Evolutionary conservation across 192 early-diverging fungal genomes (phyloP).

Genomic region (Tieghemiomyces parasiticus): DNA sequence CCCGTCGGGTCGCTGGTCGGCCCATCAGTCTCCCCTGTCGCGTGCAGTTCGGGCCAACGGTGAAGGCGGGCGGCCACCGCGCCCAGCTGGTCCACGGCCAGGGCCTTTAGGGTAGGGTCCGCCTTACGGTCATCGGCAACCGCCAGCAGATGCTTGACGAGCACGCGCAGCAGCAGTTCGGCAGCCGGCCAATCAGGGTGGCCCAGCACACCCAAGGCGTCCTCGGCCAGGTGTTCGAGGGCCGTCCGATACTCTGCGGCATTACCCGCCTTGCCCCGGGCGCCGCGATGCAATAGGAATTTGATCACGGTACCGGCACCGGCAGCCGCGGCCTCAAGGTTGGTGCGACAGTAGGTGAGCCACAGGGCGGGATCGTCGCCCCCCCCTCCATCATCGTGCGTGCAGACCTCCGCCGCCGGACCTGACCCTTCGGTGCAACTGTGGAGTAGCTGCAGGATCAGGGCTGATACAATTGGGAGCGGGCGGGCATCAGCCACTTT

Average conservation of each 20-base stretch:
- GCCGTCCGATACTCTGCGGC: conserved; percentile 59
- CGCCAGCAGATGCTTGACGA: conserved; percentile 52
- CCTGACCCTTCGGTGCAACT: conserved; percentile 25
- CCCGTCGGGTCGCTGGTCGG: no score
- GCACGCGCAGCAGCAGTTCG: conserved; percentile 47
- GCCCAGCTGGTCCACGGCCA: conserved; percentile 51
- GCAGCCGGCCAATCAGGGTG: conserved; percentile 88
- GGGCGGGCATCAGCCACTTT: conserved; percentile 41
- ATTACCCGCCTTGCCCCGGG: conserved; percentile 27
- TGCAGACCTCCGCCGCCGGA: no score
- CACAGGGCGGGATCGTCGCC: no score
- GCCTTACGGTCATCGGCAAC: conserved; percentile 44
- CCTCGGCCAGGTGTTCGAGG: conserved; percentile 55
- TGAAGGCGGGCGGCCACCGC: conserved; percentile 40
- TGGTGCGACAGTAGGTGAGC: no score
- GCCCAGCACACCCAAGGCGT: conserved; percentile 51
- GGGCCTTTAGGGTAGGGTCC: conserved; percentile 30
- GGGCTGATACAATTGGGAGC: conserved; percentile 53
- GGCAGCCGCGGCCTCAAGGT: no score
- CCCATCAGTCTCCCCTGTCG: no score
- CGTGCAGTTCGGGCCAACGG: neutral
- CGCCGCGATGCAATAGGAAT: conserved; percentile 41
- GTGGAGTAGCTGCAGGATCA: conserved; percentile 60
- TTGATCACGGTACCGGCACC: no score
- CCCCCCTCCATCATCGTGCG: no score